phyloP scores from a whole-genome alignment of 1,139 yeast genomes.

The Candida mesenterica region DNA sequence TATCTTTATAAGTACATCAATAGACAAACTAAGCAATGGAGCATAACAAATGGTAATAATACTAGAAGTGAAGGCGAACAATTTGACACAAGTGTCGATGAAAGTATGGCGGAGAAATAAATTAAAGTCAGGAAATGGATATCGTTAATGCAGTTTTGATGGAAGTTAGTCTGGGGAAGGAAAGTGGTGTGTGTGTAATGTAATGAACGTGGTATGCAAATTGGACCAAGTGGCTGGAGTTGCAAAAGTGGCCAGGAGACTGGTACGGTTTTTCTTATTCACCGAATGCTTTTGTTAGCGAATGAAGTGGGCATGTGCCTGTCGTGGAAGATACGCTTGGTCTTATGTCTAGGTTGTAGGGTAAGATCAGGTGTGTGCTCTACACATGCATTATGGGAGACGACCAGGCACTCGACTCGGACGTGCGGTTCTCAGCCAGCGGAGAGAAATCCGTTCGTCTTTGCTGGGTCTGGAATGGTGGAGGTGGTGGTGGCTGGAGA shows the following conservation, averaged over 20 bases:
- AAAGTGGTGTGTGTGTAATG: neutral
- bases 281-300: no score
- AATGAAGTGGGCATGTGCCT: no score
- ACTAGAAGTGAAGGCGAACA: conserved; percentile 1
- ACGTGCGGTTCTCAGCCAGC: conserved; percentile 11
- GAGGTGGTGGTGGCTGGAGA: conserved; percentile 9
- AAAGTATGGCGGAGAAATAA: neutral
- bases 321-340: no score
- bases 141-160: conserved; percentile 1
- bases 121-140: neutral
- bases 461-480: conserved; percentile 8
- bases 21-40: neutral
- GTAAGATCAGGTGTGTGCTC: no score
- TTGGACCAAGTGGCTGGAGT: no score
- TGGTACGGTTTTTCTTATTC: no score
- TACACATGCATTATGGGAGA: conserved; percentile 19
- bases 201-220: neutral
- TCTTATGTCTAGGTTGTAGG: no score
- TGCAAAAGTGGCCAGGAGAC: no score
- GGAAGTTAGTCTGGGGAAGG: neutral
- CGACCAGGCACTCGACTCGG: conserved; percentile 17
- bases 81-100: neutral
- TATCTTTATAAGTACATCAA: neutral
- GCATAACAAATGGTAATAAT: neutral
- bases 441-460: conserved; percentile 10